These are phyloP conservation scores for Amoeboradix gromovi DNA, from an alignment of 371 early-diverging fungal genomes.

Conservation along the genomic window DNA sequence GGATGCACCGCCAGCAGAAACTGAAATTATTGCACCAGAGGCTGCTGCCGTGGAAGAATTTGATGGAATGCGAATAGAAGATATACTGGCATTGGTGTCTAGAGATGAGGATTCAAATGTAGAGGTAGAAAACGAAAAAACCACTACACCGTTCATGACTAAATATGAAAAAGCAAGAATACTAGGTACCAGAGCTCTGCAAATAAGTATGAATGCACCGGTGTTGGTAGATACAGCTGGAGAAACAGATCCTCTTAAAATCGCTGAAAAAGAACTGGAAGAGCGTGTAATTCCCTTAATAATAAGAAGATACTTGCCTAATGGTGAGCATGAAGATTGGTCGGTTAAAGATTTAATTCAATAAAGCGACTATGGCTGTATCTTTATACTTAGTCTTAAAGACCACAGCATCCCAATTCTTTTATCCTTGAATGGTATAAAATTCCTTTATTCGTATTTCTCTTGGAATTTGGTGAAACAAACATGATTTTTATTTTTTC, in stretches of 20 bases:
- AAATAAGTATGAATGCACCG: constrained; percentile 80
- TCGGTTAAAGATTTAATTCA: constrained; percentile 60
- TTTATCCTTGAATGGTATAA: too few relatives aligned
- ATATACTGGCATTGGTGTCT: neutral
- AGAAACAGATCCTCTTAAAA: constrained; percentile 86
- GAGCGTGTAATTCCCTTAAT: constrained; percentile 85
- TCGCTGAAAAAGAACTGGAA: constrained; percentile 87
- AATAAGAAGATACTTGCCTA: constrained; percentile 82
- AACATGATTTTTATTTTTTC: neutral
- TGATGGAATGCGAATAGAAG: neutral
- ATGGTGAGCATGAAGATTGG: constrained; percentile 94
- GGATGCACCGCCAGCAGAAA: neutral
- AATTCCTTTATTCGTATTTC: too few relatives aligned
- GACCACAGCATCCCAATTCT: too few relatives aligned
- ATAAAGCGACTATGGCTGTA: neutral
- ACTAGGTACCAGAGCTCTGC: constrained; percentile 46
- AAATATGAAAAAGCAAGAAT: constrained; percentile 96
- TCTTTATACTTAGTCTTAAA: too few relatives aligned
- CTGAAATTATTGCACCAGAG: neutral
- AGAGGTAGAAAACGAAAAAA: constrained; percentile 11
- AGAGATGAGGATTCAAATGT: neutral
- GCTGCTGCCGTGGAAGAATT: neutral
- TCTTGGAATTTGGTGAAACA: too few relatives aligned
- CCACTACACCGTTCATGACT: constrained; percentile 97
- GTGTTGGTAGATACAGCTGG: constrained; percentile 88